These are phyloP conservation scores for Gnetum montanum DNA, from an alignment of 75 land plant species.

Conservation along the genomic window DNA sequence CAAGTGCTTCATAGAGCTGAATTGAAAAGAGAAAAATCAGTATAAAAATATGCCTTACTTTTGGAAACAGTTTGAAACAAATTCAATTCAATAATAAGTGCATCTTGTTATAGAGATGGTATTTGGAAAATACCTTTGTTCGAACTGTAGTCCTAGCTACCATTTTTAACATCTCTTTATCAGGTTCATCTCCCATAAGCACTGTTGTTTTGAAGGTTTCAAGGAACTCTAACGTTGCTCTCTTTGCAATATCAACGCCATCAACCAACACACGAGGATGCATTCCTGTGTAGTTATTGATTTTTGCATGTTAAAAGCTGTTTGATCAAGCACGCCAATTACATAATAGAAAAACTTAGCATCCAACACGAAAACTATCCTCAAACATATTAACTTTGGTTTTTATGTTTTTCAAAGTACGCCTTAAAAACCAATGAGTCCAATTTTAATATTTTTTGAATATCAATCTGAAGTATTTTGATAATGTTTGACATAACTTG, in stretches of 20 bases:
- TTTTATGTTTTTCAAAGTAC: too few relatives aligned
- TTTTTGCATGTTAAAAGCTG: background rate
- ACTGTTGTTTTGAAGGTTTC: constrained; percentile 95
- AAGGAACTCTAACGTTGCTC: constrained; percentile 90
- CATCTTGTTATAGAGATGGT: too few relatives aligned
- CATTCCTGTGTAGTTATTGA: constrained; percentile 47
- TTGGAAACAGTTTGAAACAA: too few relatives aligned
- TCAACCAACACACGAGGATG: constrained; percentile 98
- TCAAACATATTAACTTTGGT: too few relatives aligned
- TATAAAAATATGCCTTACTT: background rate
- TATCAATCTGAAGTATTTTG: too few relatives aligned
- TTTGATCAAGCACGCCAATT: too few relatives aligned
- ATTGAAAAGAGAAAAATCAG: background rate
- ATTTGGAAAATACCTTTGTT: constrained; percentile 58
- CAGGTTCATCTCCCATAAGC: constrained; percentile 72
- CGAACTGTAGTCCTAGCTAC: constrained; percentile 93
- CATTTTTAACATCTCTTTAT: constrained; percentile 93
- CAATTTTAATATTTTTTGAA: too few relatives aligned
- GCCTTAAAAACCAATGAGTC: too few relatives aligned
- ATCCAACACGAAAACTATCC: too few relatives aligned
- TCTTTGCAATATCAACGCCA: constrained; percentile 97
- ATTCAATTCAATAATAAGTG: too few relatives aligned
- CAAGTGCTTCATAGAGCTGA: constrained; percentile 84
- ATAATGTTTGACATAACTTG: too few relatives aligned
- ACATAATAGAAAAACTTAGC: too few relatives aligned